Conservation (phyloP, 176 grass and related monocot genomes). For the Triticum monococcum region DNA sequence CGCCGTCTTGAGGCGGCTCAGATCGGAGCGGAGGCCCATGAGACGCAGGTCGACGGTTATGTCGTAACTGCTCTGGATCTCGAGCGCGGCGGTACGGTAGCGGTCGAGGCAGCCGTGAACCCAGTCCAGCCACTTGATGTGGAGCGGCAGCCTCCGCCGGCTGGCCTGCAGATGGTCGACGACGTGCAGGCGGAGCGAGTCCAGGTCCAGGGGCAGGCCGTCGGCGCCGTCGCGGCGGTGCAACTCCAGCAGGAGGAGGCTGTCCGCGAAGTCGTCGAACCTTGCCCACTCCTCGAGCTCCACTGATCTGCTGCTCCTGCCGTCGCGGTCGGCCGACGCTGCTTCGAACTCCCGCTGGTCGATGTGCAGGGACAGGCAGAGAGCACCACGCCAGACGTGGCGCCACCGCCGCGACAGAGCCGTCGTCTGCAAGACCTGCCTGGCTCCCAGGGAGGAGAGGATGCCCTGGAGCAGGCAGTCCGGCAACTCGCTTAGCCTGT, state of each 20-base stretch:
- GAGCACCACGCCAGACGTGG: not conserved
- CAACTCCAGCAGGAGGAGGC: not conserved
- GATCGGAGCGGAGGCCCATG: not conserved
- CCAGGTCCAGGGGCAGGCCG: not conserved
- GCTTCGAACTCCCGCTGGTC: not conserved
- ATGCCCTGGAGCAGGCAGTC: conserved; percentile 1
- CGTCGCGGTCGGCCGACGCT: not conserved
- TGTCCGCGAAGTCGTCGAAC: not conserved
- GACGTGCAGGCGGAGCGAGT: not conserved
- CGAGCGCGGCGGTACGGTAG: not conserved
- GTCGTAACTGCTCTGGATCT: not conserved
- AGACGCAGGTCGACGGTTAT: not conserved
- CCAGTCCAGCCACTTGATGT: not conserved
- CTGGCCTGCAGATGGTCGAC: not conserved
- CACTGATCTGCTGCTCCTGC: not conserved
- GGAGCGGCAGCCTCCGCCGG: not conserved
- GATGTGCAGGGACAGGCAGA: not conserved
- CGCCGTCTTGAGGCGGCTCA: not conserved
- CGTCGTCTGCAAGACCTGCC: not conserved
- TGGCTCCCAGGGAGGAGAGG: not conserved
- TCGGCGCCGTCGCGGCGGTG: not conserved
- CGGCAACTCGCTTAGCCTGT: not conserved
- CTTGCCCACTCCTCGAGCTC: not conserved
- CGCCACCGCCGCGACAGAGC: not conserved
- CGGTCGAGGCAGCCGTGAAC: not conserved